Percentiles rank a stretch among this genome's conserved stretches.
Conservation (phyloP, 2,329 filamentous ascomycete genomes). For the Monilinia polystroma region DNA sequence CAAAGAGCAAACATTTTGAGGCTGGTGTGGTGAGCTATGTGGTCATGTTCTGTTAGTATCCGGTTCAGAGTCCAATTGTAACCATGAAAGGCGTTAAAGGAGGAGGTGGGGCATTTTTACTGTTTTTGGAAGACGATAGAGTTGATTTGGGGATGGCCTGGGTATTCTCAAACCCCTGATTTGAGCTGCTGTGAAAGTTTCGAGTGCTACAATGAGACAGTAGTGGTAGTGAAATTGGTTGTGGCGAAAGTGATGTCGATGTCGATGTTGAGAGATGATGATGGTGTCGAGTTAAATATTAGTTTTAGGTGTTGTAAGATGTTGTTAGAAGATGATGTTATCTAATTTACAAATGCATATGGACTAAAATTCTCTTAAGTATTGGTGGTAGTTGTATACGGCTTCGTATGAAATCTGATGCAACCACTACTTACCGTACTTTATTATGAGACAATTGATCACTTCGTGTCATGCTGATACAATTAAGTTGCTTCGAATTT, state of each 20-base stretch:
- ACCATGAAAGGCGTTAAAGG: too few relatives aligned
- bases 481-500: neutral
- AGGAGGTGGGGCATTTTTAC: neutral
- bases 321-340: neutral
- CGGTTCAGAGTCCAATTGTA: too few relatives aligned
- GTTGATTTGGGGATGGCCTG: neutral
- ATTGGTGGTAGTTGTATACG: neutral
- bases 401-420: neutral
- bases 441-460: neutral
- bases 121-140: neutral
- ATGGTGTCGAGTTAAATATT: neutral
- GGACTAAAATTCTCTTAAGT: neutral
- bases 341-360: neutral
- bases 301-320: neutral
- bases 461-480: accelerated
- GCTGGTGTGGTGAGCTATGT: neutral
- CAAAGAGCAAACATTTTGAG: neutral
- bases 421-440: neutral
- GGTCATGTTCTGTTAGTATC: neutral
- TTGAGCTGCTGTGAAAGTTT: neutral
- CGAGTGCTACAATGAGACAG: neutral
- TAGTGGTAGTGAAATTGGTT: neutral
- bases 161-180: neutral
- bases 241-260: neutral
- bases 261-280: neutral